A percentile compares a stretch with the other conserved stretches of the same genome.
phyloP scores from a whole-genome alignment of 2,329 filamentous ascomycete genomes.

The Huntiella decipiens region DNA sequence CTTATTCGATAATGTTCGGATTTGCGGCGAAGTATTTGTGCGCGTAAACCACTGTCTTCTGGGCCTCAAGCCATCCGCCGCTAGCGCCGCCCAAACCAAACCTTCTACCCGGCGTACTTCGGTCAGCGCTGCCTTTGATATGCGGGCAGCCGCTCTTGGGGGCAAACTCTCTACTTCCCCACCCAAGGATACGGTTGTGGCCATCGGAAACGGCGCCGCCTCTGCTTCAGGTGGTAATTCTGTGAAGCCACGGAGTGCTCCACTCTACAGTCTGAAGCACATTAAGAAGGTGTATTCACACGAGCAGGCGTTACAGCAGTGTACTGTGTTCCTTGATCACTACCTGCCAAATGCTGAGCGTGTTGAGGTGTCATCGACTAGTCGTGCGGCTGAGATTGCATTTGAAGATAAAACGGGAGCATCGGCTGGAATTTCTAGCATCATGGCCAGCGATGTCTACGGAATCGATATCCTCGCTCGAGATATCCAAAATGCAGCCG shows the following conservation, averaged over 20 bases:
- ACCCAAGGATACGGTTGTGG: neutral
- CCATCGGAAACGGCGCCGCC: conserved; percentile 14
- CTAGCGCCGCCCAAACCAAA: conserved; percentile 5
- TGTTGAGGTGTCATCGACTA: conserved; percentile 72
- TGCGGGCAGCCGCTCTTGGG: neutral
- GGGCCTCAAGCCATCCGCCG: conserved; percentile 24
- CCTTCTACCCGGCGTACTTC: neutral
- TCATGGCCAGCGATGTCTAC: conserved; percentile 49
- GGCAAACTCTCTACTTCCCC: neutral
- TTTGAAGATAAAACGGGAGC: conserved; percentile 35
- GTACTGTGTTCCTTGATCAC: conserved; percentile 50
- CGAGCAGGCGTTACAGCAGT: conserved; percentile 90
- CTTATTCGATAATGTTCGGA: conserved; percentile 46
- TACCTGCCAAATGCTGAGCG: conserved; percentile 58
- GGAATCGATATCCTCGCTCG: conserved; percentile 49
- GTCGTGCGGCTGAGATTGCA: conserved; percentile 63
- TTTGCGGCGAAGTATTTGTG: conserved; percentile 72
- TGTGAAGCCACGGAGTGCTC: conserved; percentile 27
- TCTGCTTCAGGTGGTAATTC: conserved; percentile 22
- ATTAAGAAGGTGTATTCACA: conserved; percentile 75
- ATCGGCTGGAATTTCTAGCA: conserved; percentile 61
- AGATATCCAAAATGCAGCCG: conserved; percentile 52
- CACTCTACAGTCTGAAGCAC: conserved; percentile 33
- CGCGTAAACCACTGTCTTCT: conserved; percentile 78
- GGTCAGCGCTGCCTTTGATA: neutral